Conservation (phyloP, 495 filamentous ascomycete genomes). For the Staphylotrichum longicolle region DNA sequence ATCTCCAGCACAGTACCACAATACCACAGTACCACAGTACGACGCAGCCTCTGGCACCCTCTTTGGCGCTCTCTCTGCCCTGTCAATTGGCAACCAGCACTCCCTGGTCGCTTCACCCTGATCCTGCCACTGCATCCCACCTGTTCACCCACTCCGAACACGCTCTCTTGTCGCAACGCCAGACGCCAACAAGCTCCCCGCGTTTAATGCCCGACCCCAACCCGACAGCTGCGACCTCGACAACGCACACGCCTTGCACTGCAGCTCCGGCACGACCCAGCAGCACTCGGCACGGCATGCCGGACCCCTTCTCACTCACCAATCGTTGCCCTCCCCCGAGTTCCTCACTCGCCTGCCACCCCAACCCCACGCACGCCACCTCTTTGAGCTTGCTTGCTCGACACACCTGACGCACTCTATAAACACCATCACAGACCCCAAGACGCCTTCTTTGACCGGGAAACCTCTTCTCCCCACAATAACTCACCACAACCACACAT, state of each 20-base stretch:
- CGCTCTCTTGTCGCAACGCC: conserved; percentile 20
- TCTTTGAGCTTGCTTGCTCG: not conserved
- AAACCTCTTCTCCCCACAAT: conserved; percentile 9
- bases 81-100: conserved; percentile 14
- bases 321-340: conserved; percentile 15
- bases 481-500: conserved; percentile 4
- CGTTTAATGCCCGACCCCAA: conserved; percentile 43
- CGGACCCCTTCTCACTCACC: conserved; percentile 24
- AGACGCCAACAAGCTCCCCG: conserved; percentile 31
- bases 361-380: conserved; percentile 21
- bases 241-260: conserved; percentile 24
- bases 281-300: conserved; percentile 16
- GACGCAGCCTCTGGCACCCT: too few relatives aligned
- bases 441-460: conserved; percentile 19
- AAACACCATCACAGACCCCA: conserved; percentile 33
- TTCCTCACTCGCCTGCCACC: conserved; percentile 19
- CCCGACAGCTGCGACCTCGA: conserved; percentile 26
- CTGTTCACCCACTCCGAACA: conserved; percentile 15
- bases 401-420: conserved; percentile 21
- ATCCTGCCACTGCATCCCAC: conserved; percentile 20
- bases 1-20: not conserved
- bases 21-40: too few relatives aligned
- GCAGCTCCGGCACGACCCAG: conserved; percentile 20
- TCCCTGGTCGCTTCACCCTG: not conserved
- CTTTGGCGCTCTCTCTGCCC: conserved; percentile 3